Conservation (phyloP, 345 rosid species). For the Ricinus communis region DNA sequence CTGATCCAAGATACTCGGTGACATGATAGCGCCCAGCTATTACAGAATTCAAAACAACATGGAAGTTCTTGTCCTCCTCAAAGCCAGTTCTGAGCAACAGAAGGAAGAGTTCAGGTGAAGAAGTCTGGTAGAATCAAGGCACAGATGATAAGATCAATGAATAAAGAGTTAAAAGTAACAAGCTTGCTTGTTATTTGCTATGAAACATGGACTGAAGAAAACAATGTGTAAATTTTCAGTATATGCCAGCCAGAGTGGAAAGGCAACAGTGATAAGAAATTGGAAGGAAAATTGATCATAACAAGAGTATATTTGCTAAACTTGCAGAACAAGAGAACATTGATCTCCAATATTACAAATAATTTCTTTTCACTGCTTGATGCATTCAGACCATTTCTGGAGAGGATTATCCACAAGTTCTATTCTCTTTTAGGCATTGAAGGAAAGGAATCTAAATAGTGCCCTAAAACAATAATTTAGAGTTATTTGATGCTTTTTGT, state of each 20-base stretch:
- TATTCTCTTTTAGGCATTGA: neutral
- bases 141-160: slow-evolving; percentile 8
- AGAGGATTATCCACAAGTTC: neutral
- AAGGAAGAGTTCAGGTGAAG: slow-evolving; percentile 20
- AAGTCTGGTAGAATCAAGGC: slow-evolving; percentile 17
- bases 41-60: slow-evolving; percentile 90
- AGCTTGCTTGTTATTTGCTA: neutral
- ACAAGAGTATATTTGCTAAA: neutral
- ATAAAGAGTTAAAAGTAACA: slow-evolving; percentile 3
- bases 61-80: slow-evolving; percentile 99
- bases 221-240: neutral
- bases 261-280: neutral
- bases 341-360: neutral
- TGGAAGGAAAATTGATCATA: neutral
- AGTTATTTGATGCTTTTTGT: neutral
- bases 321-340: neutral
- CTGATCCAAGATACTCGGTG: slow-evolving; percentile 98
- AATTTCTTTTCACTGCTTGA: neutral
- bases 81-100: slow-evolving; percentile 85
- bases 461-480: too few relatives aligned
- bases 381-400: neutral
- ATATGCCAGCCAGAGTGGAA: neutral
- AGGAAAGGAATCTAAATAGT: neutral
- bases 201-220: neutral
- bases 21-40: slow-evolving; percentile 98